A percentile compares a stretch with the other conserved stretches of the same genome.
These are phyloP conservation scores for Schizosaccharomyces cryophilus DNA, from an alignment of 805 yeast genomes.

Conservation along the genomic window DNA sequence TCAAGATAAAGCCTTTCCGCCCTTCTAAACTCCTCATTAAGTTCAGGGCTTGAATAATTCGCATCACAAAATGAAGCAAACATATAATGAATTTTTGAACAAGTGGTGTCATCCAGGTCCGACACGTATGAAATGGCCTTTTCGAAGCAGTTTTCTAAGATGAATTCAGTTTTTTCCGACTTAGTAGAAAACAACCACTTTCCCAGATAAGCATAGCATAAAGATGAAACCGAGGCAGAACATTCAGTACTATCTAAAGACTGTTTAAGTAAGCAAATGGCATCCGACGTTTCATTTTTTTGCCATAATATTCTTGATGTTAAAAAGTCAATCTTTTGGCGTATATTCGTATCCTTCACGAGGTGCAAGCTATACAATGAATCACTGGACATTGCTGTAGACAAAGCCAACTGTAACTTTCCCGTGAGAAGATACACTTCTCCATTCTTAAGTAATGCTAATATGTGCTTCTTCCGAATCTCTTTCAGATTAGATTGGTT, in stretches of 20 bases:
- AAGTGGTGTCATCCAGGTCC: not conserved
- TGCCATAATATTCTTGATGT: not conserved
- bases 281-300: not conserved
- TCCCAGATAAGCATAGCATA: not conserved
- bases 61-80: conserved; percentile 12
- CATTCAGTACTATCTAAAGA: not conserved
- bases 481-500: conserved; percentile 5
- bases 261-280: not conserved
- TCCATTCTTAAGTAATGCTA: not conserved
- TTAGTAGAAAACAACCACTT: not conserved
- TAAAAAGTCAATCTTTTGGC: not conserved
- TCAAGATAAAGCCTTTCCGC: conserved; percentile 15
- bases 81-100: not conserved
- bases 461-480: not conserved
- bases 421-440: not conserved
- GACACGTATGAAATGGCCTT: not conserved
- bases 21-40: conserved; percentile 22
- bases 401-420: not conserved
- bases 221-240: not conserved
- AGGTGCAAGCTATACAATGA: not conserved
- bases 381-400: not conserved
- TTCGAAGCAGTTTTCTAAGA: not conserved
- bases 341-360: not conserved
- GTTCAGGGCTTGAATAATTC: conserved; percentile 25
- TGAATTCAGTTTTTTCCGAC: not conserved